Evolutionary conservation across 495 filamentous ascomycete species (phyloP), one percentile per base, ranked within the genome.

Genomic region (Talaromyces thailandensis): DNA sequence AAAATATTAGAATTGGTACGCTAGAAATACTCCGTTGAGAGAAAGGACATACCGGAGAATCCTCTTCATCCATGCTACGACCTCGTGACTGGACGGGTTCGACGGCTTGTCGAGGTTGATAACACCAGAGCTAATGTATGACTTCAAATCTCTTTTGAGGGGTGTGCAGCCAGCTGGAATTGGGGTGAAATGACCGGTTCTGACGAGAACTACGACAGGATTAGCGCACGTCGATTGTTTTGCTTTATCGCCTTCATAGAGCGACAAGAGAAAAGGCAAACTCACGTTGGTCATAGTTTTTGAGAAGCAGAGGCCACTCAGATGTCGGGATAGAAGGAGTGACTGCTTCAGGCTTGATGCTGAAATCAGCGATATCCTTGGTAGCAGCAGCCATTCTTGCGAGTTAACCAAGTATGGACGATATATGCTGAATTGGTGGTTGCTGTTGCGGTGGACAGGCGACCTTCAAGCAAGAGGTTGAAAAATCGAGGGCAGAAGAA

Each of bases 101-200:
- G 92, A 92, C 35, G 94, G 94, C 76, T 98, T 98, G 82, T 98
- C 94, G 59, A 96, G 86, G 76, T 98, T 98, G 79, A 98, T 97
- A 29, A 98, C 94, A 75, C 94, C 94, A 64, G 90, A 94, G 73
- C 87, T 90, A 68, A 98, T 87, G 75, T 96, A 98, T 51, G 88
- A 90, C 79, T 96, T 96, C 67, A 98, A 82, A 69, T 96, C 93
- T 75, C 94, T 90, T 73, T 88, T 92, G 66, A 90, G 79, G 29
- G 94, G 94, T 37, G 88, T 82, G 69, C 86, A 92, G 62, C 94
- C 94, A 71, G 86, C 84, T 64, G 93, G 91, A 63, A 97, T 96
- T 28, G 94, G 94, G 2, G 92, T 96, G 75, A 91, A 98, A 74
- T 97, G 92, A 56, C 88, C 89, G 63, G 91, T 95, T 64, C 91